A percentile compares a stretch with the other conserved stretches of the same genome.
phyloP scores from a whole-genome alignment of 306 rosid species.

The Hippophae gyantsensis region DNA sequence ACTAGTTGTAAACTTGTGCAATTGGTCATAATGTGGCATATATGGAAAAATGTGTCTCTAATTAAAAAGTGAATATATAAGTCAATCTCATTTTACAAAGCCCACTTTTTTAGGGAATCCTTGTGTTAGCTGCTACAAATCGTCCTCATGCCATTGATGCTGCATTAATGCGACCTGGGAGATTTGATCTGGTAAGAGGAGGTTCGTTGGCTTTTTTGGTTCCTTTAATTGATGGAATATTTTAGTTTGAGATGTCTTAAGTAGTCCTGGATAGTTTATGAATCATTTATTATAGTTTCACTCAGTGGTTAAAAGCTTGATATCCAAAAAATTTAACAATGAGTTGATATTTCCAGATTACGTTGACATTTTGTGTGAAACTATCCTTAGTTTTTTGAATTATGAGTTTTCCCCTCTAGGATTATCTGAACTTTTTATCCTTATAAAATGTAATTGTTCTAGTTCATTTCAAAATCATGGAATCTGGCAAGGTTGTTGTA shows the following conservation, averaged over 20 bases:
- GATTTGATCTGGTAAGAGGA: conserved; percentile 64
- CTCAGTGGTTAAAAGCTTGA: neutral
- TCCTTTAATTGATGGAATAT: neutral
- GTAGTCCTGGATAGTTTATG: neutral
- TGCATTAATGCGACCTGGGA: conserved; percentile 93
- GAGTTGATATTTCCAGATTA: neutral
- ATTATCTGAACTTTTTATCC: too few species aligned
- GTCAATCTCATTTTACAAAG: neutral
- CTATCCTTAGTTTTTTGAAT: neutral
- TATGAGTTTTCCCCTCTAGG: too few species aligned
- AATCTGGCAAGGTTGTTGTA: too few species aligned
- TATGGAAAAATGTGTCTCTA: too few species aligned
- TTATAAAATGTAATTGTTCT: too few species aligned
- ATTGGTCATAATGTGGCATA: too few species aligned
- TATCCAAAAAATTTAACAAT: neutral
- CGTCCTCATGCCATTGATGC: conserved; percentile 86
- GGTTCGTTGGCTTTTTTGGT: neutral
- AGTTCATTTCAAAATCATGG: too few species aligned
- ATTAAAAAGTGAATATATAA: too few species aligned
- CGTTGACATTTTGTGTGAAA: neutral
- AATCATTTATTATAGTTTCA: too few species aligned
- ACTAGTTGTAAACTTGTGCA: too few species aligned
- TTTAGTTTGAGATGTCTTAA: neutral
- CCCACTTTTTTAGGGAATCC: conserved; percentile 50
- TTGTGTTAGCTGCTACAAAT: conserved; percentile 92